These are phyloP conservation scores for Crithidia sp. DNA, from an alignment of 208 protist species.

Conservation along the genomic window DNA sequence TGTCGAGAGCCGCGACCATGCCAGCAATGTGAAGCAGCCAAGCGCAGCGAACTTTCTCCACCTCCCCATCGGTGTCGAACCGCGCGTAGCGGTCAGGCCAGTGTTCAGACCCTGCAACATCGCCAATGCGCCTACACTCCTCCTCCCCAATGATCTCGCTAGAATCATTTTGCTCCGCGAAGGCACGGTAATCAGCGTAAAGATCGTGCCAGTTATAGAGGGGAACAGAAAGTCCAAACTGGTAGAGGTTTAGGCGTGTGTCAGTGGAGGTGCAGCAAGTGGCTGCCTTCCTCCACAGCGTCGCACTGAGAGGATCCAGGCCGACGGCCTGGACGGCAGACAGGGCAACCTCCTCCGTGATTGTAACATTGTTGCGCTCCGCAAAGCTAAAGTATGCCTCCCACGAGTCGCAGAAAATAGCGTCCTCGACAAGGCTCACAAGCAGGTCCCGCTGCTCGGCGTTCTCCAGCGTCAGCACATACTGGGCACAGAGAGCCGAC, in stretches of 20 bases:
- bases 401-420: conserved; percentile 84
- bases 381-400: conserved; percentile 77
- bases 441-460: conserved; percentile 56
- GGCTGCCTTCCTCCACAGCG: conserved; percentile 72
- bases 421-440: conserved; percentile 61
- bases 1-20: conserved; percentile 44
- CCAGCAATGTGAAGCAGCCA: conserved; percentile 55
- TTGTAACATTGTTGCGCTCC: conserved; percentile 40
- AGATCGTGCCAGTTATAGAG: conserved; percentile 51
- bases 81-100: conserved; percentile 82
- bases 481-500: conserved; percentile 53
- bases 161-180: conserved; percentile 26
- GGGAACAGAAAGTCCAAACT: conserved; percentile 72
- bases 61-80: conserved; percentile 32
- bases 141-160: conserved; percentile 16
- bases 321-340: conserved; percentile 76
- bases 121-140: conserved; percentile 17
- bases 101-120: conserved; percentile 30
- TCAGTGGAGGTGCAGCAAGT: conserved; percentile 36
- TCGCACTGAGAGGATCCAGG: conserved; percentile 71
- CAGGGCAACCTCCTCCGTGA: conserved; percentile 64
- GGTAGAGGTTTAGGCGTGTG: conserved; percentile 62
- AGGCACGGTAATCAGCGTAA: conserved; percentile 51
- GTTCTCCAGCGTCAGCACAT: conserved; percentile 51
- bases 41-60: conserved; percentile 35